These are phyloP conservation scores for Marchantia paleacea DNA, from an alignment of 225 moss, liverwort and hornwort genomes.

Conservation along the genomic window DNA sequence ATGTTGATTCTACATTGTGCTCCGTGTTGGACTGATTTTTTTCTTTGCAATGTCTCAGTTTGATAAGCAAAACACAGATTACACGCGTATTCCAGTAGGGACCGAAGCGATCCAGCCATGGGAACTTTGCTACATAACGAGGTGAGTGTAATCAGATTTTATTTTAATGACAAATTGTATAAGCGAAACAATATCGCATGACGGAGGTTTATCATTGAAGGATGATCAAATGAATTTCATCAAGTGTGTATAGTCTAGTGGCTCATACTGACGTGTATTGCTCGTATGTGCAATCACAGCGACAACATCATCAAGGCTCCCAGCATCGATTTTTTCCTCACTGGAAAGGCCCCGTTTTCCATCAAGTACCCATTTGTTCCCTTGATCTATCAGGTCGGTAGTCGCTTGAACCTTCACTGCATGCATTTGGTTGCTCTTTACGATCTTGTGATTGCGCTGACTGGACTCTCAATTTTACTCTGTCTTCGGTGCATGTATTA, in stretches of 20 bases:
- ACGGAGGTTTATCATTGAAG: neutral
- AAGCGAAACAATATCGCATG: neutral
- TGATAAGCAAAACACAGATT: conserved; percentile 8
- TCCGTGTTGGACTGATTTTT: neutral
- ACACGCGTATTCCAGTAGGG: conserved; percentile 5
- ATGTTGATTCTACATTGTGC: neutral
- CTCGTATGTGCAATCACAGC: neutral
- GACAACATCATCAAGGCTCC: conserved; percentile 1
- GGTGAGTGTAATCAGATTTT: conserved; percentile 8
- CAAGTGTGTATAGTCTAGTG: neutral
- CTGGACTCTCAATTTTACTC: no score
- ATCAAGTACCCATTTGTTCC: neutral
- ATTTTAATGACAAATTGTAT: no score
- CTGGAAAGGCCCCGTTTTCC: neutral
- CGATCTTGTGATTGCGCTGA: no score
- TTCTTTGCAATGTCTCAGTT: conserved; percentile 15
- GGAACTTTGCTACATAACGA: conserved; percentile 30
- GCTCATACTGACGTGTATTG: neutral
- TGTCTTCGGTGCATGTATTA: no score
- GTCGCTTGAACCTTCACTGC: no score
- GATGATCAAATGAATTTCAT: neutral
- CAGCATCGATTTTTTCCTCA: neutral
- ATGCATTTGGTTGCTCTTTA: no score
- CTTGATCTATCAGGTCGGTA: neutral
- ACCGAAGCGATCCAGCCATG: neutral